Conservation (phyloP, 768 basidiomycete genomes). For the Boletales sp. region DNA sequence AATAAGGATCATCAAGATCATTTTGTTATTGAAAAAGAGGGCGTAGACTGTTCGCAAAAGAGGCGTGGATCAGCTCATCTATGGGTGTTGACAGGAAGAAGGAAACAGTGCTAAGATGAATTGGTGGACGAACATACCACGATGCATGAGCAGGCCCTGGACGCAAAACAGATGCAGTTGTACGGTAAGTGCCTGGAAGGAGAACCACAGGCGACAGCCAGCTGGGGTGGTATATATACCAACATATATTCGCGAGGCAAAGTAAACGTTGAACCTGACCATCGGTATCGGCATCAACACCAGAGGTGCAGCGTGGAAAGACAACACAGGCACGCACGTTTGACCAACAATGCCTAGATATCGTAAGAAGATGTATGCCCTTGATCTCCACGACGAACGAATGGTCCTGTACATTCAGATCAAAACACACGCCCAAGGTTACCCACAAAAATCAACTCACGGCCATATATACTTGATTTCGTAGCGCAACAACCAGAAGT, state of each 20-base stretch:
- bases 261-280: slow-evolving; percentile 21
- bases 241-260: slow-evolving; percentile 13
- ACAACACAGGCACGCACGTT: slow-evolving; percentile 9
- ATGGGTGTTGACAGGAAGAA: background rate
- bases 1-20: slow-evolving; percentile 8
- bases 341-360: slow-evolving; percentile 19
- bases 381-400: slow-evolving; percentile 4
- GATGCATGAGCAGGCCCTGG: slow-evolving; percentile 16
- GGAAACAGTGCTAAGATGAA: background rate
- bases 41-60: slow-evolving; percentile 13
- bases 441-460: slow-evolving; percentile 8
- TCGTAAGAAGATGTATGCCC: slow-evolving; percentile 7
- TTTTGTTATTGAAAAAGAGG: slow-evolving; percentile 6
- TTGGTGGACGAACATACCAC: slow-evolving; percentile 1
- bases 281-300: no score
- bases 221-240: slow-evolving; percentile 4
- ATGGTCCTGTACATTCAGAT: slow-evolving; percentile 1
- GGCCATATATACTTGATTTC: slow-evolving; percentile 18
- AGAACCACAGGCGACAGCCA: slow-evolving; percentile 15
- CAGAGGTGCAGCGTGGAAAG: background rate
- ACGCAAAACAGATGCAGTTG: slow-evolving; percentile 12
- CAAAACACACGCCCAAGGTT: background rate
- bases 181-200: slow-evolving; percentile 10
- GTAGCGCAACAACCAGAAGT: slow-evolving; percentile 1
- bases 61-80: background rate